phyloP scores from a whole-genome alignment of 257 asterid genomes.

The Nicotiana obtusifolia region DNA sequence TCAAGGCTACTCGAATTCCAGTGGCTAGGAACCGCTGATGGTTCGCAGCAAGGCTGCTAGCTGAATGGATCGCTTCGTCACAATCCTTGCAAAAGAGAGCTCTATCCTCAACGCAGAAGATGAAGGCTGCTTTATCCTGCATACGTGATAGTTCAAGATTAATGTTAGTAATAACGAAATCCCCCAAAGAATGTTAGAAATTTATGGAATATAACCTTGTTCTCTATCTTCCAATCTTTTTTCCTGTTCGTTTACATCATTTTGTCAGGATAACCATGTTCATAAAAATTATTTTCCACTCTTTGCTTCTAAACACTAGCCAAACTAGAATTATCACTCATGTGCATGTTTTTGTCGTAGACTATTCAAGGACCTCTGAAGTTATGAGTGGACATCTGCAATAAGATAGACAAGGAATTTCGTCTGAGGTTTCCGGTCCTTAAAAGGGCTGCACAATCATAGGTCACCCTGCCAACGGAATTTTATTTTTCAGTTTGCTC shows the following conservation, averaged over 20 bases:
- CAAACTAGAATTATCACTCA: no score
- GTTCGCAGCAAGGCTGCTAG: constrained; percentile 65
- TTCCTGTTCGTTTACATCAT: background rate
- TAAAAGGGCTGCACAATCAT: background rate
- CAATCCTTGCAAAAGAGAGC: constrained; percentile 92
- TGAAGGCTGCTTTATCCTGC: constrained; percentile 88
- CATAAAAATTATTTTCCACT: background rate
- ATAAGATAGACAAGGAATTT: background rate
- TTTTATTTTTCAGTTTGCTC: background rate
- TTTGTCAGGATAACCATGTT: background rate
- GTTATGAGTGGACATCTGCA: background rate
- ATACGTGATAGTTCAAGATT: background rate
- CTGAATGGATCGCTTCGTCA: constrained; percentile 82
- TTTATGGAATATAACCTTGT: background rate
- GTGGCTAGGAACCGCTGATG: constrained; percentile 93
- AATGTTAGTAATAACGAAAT: background rate
- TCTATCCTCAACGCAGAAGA: constrained; percentile 97
- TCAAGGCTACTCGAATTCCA: constrained; percentile 87
- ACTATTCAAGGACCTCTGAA: background rate
- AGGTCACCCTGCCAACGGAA: background rate
- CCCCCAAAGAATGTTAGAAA: background rate
- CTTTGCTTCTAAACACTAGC: no score
- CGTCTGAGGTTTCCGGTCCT: background rate
- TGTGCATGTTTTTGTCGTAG: background rate
- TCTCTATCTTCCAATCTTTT: no score